phyloP scores from a whole-genome alignment of 2,329 filamentous ascomycete genomes.

The Verruconis gallopava region DNA sequence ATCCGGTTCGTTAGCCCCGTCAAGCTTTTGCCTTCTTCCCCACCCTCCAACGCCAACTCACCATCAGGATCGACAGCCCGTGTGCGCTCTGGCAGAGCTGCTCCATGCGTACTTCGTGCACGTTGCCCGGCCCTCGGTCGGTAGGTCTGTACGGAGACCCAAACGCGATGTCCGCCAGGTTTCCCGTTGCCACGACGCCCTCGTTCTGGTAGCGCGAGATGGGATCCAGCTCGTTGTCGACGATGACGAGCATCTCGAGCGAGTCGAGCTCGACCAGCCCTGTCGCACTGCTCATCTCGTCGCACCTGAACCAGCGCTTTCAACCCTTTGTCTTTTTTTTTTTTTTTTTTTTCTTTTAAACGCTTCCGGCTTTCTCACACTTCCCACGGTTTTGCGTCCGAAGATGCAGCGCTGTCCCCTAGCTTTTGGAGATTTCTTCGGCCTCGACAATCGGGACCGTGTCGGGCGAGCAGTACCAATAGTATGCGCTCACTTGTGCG shows the following conservation, averaged over 20 bases:
- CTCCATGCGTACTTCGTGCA: conserved; percentile 35
- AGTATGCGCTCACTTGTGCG: no score
- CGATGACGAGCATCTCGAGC: conserved; percentile 37
- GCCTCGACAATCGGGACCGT: no score
- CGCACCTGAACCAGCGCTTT: no score
- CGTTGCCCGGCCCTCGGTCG: conserved; percentile 27
- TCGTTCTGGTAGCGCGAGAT: conserved; percentile 35
- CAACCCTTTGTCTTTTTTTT: no score
- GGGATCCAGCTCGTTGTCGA: conserved; percentile 43
- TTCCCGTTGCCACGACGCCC: conserved; percentile 30
- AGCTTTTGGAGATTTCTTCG: no score
- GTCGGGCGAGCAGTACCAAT: no score
- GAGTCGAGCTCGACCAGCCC: conserved; percentile 24
- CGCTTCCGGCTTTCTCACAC: no score
- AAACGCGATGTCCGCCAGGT: conserved; percentile 30
- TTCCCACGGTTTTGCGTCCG: no score
- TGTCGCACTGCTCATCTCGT: no score
- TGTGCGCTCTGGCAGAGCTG: conserved; percentile 42
- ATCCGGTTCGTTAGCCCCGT: neutral
- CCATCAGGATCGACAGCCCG: conserved; percentile 39
- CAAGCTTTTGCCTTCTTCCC: neutral
- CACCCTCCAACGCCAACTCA: conserved; percentile 17
- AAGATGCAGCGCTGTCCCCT: no score
- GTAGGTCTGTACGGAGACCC: conserved; percentile 21
- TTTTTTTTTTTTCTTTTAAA: no score